These are phyloP conservation scores for Aspergillus amoenus DNA, from an alignment of 2,329 filamentous ascomycete genomes.

Conservation along the genomic window DNA sequence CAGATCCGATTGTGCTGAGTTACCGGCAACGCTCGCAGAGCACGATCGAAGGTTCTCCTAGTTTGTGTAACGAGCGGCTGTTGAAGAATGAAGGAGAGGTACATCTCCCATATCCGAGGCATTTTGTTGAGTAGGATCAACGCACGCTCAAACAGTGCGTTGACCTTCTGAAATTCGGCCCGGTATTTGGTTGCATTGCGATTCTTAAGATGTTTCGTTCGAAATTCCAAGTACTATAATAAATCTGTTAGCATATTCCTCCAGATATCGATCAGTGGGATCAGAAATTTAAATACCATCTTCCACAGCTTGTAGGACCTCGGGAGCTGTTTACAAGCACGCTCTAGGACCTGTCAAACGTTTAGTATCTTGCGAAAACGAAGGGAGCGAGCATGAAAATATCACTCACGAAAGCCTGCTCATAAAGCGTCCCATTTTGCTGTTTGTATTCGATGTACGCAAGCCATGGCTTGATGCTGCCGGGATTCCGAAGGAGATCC, in stretches of 20 bases:
- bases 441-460: constrained; percentile 89
- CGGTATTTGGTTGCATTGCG: constrained; percentile 80
- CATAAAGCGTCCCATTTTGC: constrained; percentile 77
- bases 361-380: constrained; percentile 1
- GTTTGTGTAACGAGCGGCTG: constrained; percentile 90
- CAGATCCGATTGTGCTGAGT: constrained; percentile 96
- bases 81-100: constrained; percentile 82
- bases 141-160: constrained; percentile 88
- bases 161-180: constrained; percentile 87
- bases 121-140: constrained; percentile 96
- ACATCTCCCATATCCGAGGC: constrained; percentile 98
- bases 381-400: not conserved
- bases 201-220: constrained; percentile 75
- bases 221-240: constrained; percentile 75
- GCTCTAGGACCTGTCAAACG: constrained; percentile 66
- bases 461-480: constrained; percentile 90
- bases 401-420: constrained; percentile 70
- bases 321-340: constrained; percentile 84
- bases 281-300: constrained; percentile 57
- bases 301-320: constrained; percentile 99
- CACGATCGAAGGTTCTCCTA: constrained; percentile 85
- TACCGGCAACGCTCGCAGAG: constrained; percentile 84
- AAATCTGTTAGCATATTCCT: constrained; percentile 18
- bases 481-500: constrained; percentile 82
- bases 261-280: constrained; percentile 13